Conservation (phyloP, 1,284 basidiomycete genomes). For the Exobasidium rhododendri region DNA sequence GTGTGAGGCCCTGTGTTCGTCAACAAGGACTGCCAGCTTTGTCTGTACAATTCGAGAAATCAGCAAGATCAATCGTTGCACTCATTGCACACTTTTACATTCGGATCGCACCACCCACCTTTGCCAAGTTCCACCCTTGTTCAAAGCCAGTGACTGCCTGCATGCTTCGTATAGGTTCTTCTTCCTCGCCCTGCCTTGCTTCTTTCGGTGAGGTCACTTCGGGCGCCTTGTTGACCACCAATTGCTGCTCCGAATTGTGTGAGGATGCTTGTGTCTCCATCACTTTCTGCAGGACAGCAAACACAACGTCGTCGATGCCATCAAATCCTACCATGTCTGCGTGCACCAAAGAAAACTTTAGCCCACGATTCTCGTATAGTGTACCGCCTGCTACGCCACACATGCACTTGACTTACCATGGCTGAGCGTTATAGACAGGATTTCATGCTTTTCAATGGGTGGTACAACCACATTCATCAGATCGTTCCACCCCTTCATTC, state of each 20-base stretch:
- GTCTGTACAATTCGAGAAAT: slow-evolving; percentile 1
- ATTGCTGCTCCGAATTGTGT: slow-evolving; percentile 27
- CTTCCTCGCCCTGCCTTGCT: slow-evolving; percentile 20
- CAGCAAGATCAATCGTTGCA: background rate
- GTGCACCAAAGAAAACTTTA: too few species aligned
- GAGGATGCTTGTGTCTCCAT: slow-evolving; percentile 45
- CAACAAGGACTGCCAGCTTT: slow-evolving; percentile 5
- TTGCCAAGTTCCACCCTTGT: slow-evolving; percentile 73
- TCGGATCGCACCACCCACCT: slow-evolving; percentile 58
- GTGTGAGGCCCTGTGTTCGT: too few species aligned
- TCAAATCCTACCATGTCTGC: slow-evolving; percentile 81
- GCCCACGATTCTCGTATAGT: too few species aligned
- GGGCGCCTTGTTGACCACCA: slow-evolving; percentile 45
- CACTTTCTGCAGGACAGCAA: slow-evolving; percentile 57
- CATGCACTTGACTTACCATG: slow-evolving; percentile 63
- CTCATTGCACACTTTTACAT: background rate
- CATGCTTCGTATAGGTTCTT: slow-evolving; percentile 62
- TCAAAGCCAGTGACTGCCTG: slow-evolving; percentile 80
- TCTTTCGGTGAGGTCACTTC: slow-evolving; percentile 21
- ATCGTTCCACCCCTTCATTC: slow-evolving; percentile 59
- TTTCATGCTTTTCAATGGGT: slow-evolving; percentile 95
- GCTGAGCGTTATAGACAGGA: slow-evolving; percentile 88
- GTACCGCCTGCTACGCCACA: too few species aligned
- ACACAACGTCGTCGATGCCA: slow-evolving; percentile 92
- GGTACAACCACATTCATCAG: slow-evolving; percentile 94